phyloP scores from a whole-genome alignment of 2,329 filamentous ascomycete species.

The Diaporthe sp. region DNA sequence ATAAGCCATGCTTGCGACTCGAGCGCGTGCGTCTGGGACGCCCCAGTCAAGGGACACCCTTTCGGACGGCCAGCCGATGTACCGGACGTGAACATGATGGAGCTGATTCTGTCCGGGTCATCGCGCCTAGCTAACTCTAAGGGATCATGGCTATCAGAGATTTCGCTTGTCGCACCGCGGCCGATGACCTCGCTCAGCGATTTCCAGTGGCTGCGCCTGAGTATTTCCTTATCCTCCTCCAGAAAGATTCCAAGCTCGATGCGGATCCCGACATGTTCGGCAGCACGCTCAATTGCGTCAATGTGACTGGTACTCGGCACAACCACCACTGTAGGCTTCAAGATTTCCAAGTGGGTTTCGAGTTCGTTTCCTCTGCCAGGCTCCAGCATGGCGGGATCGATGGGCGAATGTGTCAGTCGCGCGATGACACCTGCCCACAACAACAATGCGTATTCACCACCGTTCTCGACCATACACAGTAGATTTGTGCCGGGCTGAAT shows the following conservation, averaged over 20 bases:
- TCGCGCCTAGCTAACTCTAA: background rate
- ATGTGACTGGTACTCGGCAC: background rate
- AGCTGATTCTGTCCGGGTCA: background rate
- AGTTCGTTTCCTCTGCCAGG: background rate
- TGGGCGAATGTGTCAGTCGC: background rate
- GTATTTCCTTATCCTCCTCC: background rate
- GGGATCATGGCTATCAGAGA: background rate
- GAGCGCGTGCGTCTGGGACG: slow-evolving; percentile 3
- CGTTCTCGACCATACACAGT: background rate
- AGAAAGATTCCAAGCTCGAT: background rate
- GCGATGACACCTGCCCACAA: background rate
- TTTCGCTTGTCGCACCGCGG: background rate
- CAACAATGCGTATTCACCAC: background rate
- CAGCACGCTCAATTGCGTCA: background rate
- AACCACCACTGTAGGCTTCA: background rate
- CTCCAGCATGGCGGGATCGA: background rate
- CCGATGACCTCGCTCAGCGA: background rate
- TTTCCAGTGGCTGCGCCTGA: background rate
- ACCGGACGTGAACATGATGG: slow-evolving; percentile 5
- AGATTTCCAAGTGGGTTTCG: background rate
- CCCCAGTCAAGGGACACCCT: background rate
- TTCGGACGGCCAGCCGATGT: background rate
- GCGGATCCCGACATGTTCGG: background rate
- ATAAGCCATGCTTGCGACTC: slow-evolving; percentile 3
- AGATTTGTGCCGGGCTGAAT: background rate